Base-by-base conservation (phyloP, 805 yeast genomes). In the Maudiozyma barnettii region DNA sequence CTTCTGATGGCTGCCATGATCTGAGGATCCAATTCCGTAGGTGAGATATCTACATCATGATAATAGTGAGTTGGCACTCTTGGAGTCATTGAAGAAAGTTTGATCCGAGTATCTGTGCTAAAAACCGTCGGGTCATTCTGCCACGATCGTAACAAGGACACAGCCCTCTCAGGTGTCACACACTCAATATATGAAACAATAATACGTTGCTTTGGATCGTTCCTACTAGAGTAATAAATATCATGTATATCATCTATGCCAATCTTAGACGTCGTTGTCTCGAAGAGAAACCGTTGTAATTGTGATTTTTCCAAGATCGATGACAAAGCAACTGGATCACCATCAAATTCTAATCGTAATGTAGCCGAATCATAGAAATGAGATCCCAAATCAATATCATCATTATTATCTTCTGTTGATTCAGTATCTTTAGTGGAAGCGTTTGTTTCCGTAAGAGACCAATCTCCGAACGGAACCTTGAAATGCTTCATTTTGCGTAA, bases 401-500 rank as follows among this genome's bases (percentile, higher is more conserved):
- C 16, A 13, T 39, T 14, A 13, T 5, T 6, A 18, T 9, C 16
- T 4, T 13, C 13, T 2, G 5, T n/a, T 1, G 36, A 6, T 5
- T 33, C 36, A n/a, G n/a, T 14, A 33, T 33, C 36, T 33, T 33
- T 16, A 10, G 9, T 29, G 31, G 9, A 10, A 10, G 31, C 9
- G 14, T 29, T 29, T 29, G 31, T 29, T 18, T 14, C 9, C 18
- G 7, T 33, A 33, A 33, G 18, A 18, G 18, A 52, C 66, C 66
- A 62, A 46, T 60, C 55, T 8, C 58, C 60, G 37, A 57, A 55
- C 1, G 57, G 51, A n/a, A 47, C 31, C 12, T 51, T 48, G 42
- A 61, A 61, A 41, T 61, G 59, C 37, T 58, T 58, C 22, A 56
- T 36, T 33, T 59, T 61, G n/a, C 67, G 52, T 35, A 63, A 48